Conservation (phyloP, 441 rosid species). For the Adansonia grandidieri region DNA sequence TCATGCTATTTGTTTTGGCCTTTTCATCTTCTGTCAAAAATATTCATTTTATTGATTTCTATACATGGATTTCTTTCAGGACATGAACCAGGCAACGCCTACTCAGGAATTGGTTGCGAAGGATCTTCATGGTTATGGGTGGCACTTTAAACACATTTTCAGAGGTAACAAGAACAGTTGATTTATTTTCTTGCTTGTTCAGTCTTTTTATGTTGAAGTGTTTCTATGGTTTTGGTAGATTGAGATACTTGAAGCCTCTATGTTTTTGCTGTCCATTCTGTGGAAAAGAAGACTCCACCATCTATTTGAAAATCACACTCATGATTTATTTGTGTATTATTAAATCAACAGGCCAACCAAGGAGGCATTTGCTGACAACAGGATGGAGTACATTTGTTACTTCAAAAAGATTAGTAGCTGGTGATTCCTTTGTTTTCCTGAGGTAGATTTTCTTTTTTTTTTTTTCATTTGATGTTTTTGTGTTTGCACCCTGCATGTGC, state of each 20-base stretch:
- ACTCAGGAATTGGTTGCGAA: slow-evolving; percentile 66
- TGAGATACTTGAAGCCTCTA: not conserved
- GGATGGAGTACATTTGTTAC: slow-evolving; percentile 80
- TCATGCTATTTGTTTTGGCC: not conserved
- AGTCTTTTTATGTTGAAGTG: not conserved
- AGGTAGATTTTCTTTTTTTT: slow-evolving; percentile 58
- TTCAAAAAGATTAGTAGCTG: slow-evolving; percentile 66
- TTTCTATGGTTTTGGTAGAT: not conserved
- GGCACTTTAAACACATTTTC: slow-evolving; percentile 75
- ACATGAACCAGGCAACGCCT: slow-evolving; percentile 66
- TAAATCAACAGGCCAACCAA: slow-evolving; percentile 61
- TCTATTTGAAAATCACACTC: not conserved
- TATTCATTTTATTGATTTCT: slow-evolving; percentile 15
- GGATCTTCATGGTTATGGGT: slow-evolving; percentile 67
- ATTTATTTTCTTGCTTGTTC: not conserved
- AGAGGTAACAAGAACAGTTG: slow-evolving; percentile 48
- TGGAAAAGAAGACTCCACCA: not conserved
- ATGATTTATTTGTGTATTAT: not conserved
- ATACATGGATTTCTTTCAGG: slow-evolving; percentile 41
- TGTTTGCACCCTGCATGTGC: not conserved
- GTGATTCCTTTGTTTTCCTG: slow-evolving; percentile 66
- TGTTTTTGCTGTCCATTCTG: not conserved
- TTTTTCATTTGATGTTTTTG: slow-evolving; percentile 2
- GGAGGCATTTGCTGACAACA: slow-evolving; percentile 72
- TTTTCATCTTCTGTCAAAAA: not conserved